These are phyloP conservation scores for Lindgomyces ingoldianus DNA, from an alignment of 495 filamentous ascomycete species.

Conservation along the genomic window DNA sequence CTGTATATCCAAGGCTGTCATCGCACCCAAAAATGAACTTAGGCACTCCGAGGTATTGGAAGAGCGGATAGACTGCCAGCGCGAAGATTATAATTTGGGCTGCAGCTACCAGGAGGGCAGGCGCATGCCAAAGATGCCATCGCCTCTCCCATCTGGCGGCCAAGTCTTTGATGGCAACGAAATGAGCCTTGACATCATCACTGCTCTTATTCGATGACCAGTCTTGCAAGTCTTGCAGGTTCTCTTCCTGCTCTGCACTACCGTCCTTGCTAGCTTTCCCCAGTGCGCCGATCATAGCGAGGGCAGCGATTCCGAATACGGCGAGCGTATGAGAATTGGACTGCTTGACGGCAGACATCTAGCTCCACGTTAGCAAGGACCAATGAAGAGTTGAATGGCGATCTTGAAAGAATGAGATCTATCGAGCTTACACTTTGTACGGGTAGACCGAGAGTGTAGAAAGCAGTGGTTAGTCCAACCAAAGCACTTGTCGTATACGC, in stretches of 20 bases:
- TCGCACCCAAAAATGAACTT: slow-evolving; percentile 13
- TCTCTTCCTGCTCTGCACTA: background rate
- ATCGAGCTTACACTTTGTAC: slow-evolving; percentile 27
- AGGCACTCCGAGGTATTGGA: slow-evolving; percentile 14
- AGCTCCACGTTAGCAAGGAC: background rate
- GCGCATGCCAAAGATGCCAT: slow-evolving; percentile 32
- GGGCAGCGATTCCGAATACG: slow-evolving; percentile 16
- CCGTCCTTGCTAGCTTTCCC: slow-evolving; percentile 4
- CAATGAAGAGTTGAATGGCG: background rate
- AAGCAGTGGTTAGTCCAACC: slow-evolving; percentile 23
- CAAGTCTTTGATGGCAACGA: slow-evolving; percentile 2
- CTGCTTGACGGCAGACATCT: slow-evolving; percentile 12
- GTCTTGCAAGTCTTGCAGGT: background rate
- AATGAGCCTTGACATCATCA: slow-evolving; percentile 5
- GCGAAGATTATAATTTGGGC: slow-evolving; percentile 27
- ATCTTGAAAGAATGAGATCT: background rate
- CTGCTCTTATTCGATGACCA: background rate
- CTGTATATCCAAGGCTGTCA: too few species aligned
- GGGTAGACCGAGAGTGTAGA: slow-evolving; percentile 32
- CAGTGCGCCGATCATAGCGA: slow-evolving; percentile 8
- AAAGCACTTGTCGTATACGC: slow-evolving; percentile 29
- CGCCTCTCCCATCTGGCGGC: slow-evolving; percentile 13
- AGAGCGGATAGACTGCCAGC: slow-evolving; percentile 20
- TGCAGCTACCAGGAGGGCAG: slow-evolving; percentile 25
- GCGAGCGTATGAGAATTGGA: slow-evolving; percentile 1